Conservation (phyloP, 768 basidiomycete genomes). For the Leucosporidium yakuticum region DNA sequence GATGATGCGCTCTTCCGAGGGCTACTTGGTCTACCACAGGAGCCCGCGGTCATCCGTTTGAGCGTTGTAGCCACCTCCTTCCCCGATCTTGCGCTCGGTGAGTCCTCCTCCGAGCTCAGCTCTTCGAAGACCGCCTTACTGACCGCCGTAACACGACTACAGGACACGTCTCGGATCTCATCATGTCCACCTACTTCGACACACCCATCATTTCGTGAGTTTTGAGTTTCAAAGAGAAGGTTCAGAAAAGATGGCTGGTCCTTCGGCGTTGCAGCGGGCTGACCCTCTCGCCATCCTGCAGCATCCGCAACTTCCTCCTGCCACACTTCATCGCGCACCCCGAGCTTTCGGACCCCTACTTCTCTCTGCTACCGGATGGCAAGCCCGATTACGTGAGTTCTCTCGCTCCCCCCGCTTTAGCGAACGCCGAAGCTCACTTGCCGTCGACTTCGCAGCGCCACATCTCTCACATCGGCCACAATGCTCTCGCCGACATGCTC, state of each 20-base stretch:
- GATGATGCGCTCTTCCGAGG: slow-evolving; percentile 31
- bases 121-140: neutral
- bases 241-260: too few species aligned
- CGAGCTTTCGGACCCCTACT: slow-evolving; percentile 5
- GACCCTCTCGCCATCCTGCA: slow-evolving; percentile 4
- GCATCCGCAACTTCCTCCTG: slow-evolving; percentile 29
- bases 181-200: slow-evolving; percentile 21
- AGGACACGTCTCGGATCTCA: too few species aligned
- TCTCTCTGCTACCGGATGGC: neutral
- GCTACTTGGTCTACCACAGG: slow-evolving; percentile 21
- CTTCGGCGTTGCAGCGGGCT: too few species aligned
- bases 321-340: slow-evolving; percentile 25
- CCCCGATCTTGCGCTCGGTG: slow-evolving; percentile 7
- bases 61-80: slow-evolving; percentile 27
- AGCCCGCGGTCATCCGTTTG: slow-evolving; percentile 33
- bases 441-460: slow-evolving; percentile 8
- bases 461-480: slow-evolving; percentile 2
- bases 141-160: too few species aligned
- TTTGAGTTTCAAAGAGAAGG: too few species aligned
- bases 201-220: slow-evolving; percentile 17
- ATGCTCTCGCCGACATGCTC: slow-evolving; percentile 18
- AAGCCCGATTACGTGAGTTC: slow-evolving; percentile 1
- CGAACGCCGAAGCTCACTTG: neutral
- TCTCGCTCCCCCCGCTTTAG: too few species aligned
- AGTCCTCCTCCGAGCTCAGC: neutral